Evolutionary conservation across 2,329 filamentous ascomycete genomes (phyloP).

Genomic region (Mollisia scopiformis): DNA sequence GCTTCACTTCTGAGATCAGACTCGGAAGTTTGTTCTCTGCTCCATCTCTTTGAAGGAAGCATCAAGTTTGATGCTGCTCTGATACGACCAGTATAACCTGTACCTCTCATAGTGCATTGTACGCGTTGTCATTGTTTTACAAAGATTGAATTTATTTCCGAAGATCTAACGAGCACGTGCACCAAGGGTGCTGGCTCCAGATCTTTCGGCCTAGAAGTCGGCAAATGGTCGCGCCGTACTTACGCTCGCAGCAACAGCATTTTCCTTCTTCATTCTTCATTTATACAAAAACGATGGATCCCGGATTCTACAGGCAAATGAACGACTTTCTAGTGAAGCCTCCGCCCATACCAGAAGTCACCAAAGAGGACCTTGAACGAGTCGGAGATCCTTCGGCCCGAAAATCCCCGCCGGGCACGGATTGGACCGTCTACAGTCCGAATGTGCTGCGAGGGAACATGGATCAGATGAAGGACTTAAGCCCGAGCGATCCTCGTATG

Average conservation of each 20-base stretch:
- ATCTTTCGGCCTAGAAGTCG: not conserved
- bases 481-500: slow-evolving; percentile 7
- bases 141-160: no score
- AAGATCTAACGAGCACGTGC: not conserved
- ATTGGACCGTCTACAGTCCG: slow-evolving; percentile 26
- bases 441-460: slow-evolving; percentile 18
- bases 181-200: not conserved
- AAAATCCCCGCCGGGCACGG: slow-evolving; percentile 4
- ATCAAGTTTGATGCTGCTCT: no score
- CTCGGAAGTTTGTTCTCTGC: no score
- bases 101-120: not conserved
- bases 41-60: no score
- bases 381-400: not conserved
- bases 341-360: not conserved
- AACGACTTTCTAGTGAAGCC: not conserved
- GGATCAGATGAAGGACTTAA: not conserved
- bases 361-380: not conserved
- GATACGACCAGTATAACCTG: no score
- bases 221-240: not conserved
- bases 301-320: slow-evolving; percentile 5
- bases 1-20: no score
- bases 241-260: not conserved
- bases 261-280: no score
- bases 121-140: not conserved
- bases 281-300: slow-evolving; percentile 4